phyloP scores from a whole-genome alignment of 2,329 filamentous ascomycete species.

The Botrytis cinerea region DNA sequence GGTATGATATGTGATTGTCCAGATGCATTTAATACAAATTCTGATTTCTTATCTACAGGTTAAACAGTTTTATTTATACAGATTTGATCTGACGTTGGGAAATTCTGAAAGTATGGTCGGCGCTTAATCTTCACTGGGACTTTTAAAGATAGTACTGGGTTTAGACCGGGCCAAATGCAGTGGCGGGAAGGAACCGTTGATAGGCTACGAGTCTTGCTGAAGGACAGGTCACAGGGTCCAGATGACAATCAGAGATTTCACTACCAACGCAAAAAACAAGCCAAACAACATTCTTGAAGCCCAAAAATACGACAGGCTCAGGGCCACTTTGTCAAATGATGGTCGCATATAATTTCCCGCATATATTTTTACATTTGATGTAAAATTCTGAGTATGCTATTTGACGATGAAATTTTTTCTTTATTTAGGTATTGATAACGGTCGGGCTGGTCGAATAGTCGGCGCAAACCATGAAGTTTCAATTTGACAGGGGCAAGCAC shows the following conservation, averaged over 20 bases:
- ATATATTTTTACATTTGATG: neutral
- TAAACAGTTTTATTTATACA: neutral
- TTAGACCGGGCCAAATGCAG: neutral
- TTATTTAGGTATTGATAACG: neutral
- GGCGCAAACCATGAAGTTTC: neutral
- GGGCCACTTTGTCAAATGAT: neutral
- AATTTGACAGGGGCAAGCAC: constrained; percentile 43
- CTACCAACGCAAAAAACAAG: neutral
- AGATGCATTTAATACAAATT: neutral
- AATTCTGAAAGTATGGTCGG: neutral
- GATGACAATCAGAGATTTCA: neutral
- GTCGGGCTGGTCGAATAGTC: neutral
- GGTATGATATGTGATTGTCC: neutral
- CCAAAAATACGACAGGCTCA: neutral
- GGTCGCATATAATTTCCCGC: neutral
- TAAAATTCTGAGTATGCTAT: neutral
- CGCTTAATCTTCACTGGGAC: neutral
- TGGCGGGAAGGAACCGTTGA: neutral
- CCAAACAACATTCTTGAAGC: neutral
- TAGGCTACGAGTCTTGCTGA: neutral
- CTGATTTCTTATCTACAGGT: neutral
- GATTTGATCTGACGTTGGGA: neutral
- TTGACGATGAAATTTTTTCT: neutral
- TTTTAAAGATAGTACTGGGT: neutral
- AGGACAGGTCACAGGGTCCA: neutral